A percentile compares a stretch with the other conserved stretches of the same genome.
Evolutionary conservation across 257 asterid species (phyloP).

Genomic region (Coffea eugenioides): DNA sequence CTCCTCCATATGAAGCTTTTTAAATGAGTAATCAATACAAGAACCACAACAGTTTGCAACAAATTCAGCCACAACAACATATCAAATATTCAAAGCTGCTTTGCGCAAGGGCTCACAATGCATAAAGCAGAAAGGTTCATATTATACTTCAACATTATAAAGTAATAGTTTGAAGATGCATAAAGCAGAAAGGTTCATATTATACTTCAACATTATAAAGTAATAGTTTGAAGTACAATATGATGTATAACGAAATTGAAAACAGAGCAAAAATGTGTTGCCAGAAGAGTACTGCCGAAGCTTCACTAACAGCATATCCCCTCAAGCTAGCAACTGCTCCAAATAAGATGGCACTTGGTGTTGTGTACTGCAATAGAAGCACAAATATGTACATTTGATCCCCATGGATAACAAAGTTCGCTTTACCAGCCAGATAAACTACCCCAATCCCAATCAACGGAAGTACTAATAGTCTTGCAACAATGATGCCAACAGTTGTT

Average conservation of each 20-base stretch:
- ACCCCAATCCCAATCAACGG: conserved; percentile 74
- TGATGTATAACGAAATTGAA: conserved; percentile 59
- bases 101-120: not conserved
- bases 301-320: conserved; percentile 83
- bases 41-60: not conserved
- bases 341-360: conserved; percentile 84
- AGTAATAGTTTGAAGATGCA: conserved; percentile 38
- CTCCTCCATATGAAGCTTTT: not conserved
- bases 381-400: conserved; percentile 80
- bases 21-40: not conserved
- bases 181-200: no score
- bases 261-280: conserved; percentile 71
- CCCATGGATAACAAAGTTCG: conserved; percentile 46
- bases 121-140: not conserved
- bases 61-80: not conserved
- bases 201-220: no score
- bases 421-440: conserved; percentile 52
- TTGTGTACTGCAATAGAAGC: conserved; percentile 81
- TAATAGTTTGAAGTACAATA: conserved; percentile 52
- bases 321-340: conserved; percentile 94
- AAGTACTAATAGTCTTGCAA: conserved; percentile 70
- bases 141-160: no score
- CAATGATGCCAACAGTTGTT: conserved; percentile 65
- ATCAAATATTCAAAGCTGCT: not conserved
- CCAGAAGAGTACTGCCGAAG: conserved; percentile 94